Base-by-base conservation (phyloP, 169 alveolate species). In the Eimeria falciformis region DNA sequence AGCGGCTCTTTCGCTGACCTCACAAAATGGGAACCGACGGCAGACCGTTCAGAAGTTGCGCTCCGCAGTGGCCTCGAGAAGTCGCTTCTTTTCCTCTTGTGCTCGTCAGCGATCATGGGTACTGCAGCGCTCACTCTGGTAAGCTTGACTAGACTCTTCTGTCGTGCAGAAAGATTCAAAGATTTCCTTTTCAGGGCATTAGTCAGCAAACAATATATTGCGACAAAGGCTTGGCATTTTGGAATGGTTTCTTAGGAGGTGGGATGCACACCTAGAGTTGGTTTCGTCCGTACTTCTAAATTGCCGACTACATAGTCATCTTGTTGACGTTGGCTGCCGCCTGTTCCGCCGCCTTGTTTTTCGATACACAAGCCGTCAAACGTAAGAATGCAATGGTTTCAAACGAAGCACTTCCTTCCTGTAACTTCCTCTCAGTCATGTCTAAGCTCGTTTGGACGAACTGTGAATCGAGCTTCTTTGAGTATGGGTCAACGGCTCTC, bases 181-280 rank as follows among this genome's bases (percentile, higher is more conserved):
- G 11, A 2, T 3, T 29, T 0, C 71, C 45, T 79, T 11, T 7
- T 50, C 62, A 79, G 88, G 88, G 88, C 56, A 79, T 79, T n/a
- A 79, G 88, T 40, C 88, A 79, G 46, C 88, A 79, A 43, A 68
- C 88, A 23, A 29, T 79, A 79, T 79, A 79, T 29, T 79, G 88
- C 53, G 88, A 79, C 43, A 55, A 58, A 0, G 88, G 88, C 40
- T 23, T 79, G 75, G 88, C 88, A 50, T 79, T 79, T 14, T 79
- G 88, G 88, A 79, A 79, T 14, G 88, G 88, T 71, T 71, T 79
- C n/a, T 79, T 79, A 29, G 88, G 88, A 50, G 88, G 88, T 79
- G 53, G 23, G 88, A 14, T 43, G 46, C 83, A 79, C 73, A 62
- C n/a, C 17, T n/a, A 0, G n/a, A n/a, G n/a, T 12, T 45, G 85